Percentiles rank a stretch among this genome's conserved stretches.
Evolutionary conservation across 345 rosid species (phyloP).

Genomic region (Arabis alpina): DNA sequence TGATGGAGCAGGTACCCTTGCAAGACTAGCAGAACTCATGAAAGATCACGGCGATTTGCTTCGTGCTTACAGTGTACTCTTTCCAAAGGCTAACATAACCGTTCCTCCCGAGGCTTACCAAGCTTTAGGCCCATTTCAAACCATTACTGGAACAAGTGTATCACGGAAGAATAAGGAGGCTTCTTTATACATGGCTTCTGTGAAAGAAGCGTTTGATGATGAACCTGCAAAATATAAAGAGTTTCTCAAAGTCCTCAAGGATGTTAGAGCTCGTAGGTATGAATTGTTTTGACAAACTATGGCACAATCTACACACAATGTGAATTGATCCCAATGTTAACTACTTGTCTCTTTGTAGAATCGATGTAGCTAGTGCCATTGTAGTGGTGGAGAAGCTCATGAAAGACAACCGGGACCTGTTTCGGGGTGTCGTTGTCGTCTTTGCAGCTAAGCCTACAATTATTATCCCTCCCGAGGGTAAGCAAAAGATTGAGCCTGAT

Average conservation of each 20-base stretch:
- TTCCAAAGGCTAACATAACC: neutral
- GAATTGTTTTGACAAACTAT: neutral
- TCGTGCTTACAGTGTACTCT: neutral
- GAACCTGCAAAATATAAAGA: neutral
- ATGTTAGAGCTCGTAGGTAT: neutral
- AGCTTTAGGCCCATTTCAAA: neutral
- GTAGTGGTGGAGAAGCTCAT: neutral
- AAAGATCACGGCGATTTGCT: slow-evolving; percentile 4
- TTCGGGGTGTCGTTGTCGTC: neutral
- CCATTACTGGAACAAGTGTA: neutral
- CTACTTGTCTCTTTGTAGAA: neutral
- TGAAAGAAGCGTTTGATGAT: neutral
- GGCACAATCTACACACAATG: neutral
- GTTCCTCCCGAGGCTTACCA: neutral
- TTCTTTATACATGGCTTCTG: neutral
- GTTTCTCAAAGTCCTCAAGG: neutral
- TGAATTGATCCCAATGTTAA: neutral
- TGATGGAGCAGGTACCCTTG: neutral
- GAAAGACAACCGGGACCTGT: neutral
- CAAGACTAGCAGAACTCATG: neutral
- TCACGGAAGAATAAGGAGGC: neutral
- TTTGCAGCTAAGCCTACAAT: neutral
- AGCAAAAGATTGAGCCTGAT: too few relatives aligned
- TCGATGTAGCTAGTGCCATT: neutral
- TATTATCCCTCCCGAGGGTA: neutral